Evolutionary conservation across 176 grass and related monocot species (phyloP).

Genomic region (Thinopyrum elongatum): DNA sequence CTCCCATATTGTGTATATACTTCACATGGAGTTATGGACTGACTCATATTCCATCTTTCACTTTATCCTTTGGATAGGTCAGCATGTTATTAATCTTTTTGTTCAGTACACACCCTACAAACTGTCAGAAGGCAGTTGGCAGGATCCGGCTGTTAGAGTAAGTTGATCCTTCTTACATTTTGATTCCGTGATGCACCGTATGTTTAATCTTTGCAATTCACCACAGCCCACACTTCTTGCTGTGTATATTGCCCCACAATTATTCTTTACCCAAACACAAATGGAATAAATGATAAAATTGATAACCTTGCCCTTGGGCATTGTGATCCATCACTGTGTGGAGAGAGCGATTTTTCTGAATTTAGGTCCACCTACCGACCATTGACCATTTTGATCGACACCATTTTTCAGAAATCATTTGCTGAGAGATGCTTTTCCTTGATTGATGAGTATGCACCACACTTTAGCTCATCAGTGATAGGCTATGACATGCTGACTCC

Average conservation of each 20-base stretch:
- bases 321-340: neutral
- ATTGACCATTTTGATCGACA: conserved; percentile 14
- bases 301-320: neutral
- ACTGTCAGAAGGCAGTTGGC: conserved; percentile 80
- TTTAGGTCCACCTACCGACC: neutral
- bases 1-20: neutral
- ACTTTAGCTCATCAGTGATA: conserved; percentile 84
- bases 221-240: neutral
- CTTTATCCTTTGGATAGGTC: conserved; percentile 57
- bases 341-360: conserved; percentile 5
- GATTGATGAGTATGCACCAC: conserved; percentile 91
- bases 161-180: conserved; percentile 42
- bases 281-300: neutral
- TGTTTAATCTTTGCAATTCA: neutral
- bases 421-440: conserved; percentile 93
- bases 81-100: conserved; percentile 96
- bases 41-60: conserved; percentile 6
- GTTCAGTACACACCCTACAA: conserved; percentile 95
- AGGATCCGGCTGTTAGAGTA: conserved; percentile 84
- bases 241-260: neutral
- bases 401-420: conserved; percentile 79
- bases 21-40: conserved; percentile 8
- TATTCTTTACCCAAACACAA: neutral
- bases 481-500: conserved; percentile 96
- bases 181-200: neutral